Conservation (phyloP, 73 alveolate species). For the Effrenium voratum region DNA sequence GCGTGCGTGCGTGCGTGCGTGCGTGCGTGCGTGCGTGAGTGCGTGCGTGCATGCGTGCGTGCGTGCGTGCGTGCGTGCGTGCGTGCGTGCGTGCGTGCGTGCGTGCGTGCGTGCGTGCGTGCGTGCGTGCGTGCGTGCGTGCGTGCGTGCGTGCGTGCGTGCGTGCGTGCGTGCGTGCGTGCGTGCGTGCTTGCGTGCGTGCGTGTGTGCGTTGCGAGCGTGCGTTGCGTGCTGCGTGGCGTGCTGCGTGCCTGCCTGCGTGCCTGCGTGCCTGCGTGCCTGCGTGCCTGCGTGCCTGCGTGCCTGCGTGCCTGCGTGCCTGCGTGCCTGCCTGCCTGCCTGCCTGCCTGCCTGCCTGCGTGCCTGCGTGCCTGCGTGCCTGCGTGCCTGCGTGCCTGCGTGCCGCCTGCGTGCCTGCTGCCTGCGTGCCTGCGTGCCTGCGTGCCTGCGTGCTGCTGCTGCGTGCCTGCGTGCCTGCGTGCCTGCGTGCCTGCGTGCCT, state of each 20-base stretch:
- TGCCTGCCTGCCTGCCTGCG: background rate
- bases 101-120: no score
- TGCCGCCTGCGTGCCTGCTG: no score
- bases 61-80: background rate
- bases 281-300: slow-evolving; percentile 24
- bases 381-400: background rate
- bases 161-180: no score
- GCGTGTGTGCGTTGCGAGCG: no score
- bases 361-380: no score
- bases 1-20: slow-evolving; percentile 31
- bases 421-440: background rate
- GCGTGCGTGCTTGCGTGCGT: no score
- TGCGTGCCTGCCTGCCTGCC: background rate
- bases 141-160: no score
- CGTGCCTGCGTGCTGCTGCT: background rate
- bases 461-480: slow-evolving; percentile 32
- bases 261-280: background rate
- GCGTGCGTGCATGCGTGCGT: background rate
- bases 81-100: no score
- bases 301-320: background rate
- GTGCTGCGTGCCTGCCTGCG: no score
- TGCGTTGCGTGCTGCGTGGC: no score
- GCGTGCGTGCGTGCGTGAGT: slow-evolving; percentile 15
- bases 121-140: no score
- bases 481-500: slow-evolving; percentile 37